A percentile compares a stretch with the other conserved stretches of the same genome.
phyloP scores from a whole-genome alignment of 805 yeast species.

The Starmera amethionina region DNA sequence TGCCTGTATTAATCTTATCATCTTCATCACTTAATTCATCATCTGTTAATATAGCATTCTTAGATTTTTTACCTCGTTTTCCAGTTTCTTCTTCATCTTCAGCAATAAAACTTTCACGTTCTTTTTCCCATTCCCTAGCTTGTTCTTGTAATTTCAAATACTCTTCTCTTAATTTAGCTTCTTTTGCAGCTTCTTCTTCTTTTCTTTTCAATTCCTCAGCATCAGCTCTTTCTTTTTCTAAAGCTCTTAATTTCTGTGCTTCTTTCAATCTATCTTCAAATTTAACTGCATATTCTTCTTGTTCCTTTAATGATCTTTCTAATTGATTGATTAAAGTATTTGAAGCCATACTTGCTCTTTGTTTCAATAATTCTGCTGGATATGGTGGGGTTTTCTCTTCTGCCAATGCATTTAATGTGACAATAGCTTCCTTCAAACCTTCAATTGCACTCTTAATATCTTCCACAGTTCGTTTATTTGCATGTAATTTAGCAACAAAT shows the following conservation, averaged over 20 bases:
- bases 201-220: slow-evolving; percentile 36
- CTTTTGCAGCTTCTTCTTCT: slow-evolving; percentile 39
- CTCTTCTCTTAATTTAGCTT: slow-evolving; percentile 29
- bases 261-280: slow-evolving; percentile 55
- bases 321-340: slow-evolving; percentile 66
- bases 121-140: slow-evolving; percentile 47
- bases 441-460: slow-evolving; percentile 48
- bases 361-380: slow-evolving; percentile 68
- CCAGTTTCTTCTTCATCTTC: slow-evolving; percentile 25
- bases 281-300: slow-evolving; percentile 51
- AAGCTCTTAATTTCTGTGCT: slow-evolving; percentile 50
- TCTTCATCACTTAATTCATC: slow-evolving; percentile 30
- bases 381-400: slow-evolving; percentile 60
- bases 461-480: slow-evolving; percentile 47
- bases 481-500: slow-evolving; percentile 51
- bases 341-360: slow-evolving; percentile 80
- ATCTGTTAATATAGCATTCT: slow-evolving; percentile 35
- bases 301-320: slow-evolving; percentile 61
- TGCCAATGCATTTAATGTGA: slow-evolving; percentile 46
- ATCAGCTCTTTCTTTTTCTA: slow-evolving; percentile 36
- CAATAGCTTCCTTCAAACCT: slow-evolving; percentile 56
- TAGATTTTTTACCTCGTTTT: slow-evolving; percentile 24
- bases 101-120: slow-evolving; percentile 30
- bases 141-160: slow-evolving; percentile 43
- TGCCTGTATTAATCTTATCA: slow-evolving; percentile 11